Conservation (phyloP, 345 rosid genomes). For the Euphorbia tirucalli region DNA sequence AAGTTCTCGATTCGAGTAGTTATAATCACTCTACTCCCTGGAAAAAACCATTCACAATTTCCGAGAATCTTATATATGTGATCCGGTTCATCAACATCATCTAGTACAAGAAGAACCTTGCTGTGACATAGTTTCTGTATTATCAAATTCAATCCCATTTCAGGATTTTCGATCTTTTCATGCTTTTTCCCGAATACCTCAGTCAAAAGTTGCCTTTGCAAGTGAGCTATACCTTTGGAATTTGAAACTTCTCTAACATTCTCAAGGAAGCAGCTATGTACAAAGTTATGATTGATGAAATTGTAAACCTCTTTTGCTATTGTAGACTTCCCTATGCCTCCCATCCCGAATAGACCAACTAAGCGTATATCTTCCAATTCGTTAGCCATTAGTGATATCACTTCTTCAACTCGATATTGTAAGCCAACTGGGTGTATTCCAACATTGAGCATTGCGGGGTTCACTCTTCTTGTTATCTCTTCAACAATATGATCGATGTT, state of each 20-base stretch:
- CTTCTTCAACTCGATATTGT: not conserved
- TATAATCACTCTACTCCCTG: constrained; percentile 24
- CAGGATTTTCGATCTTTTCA: constrained; percentile 8
- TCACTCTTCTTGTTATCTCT: constrained; percentile 9
- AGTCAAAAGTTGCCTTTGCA: constrained; percentile 20
- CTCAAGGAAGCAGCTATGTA: constrained; percentile 20
- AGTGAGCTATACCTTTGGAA: constrained; percentile 8
- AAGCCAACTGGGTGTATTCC: constrained; percentile 12
- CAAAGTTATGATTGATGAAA: constrained; percentile 6
- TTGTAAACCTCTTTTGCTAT: constrained; percentile 19
- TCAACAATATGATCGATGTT: constrained; percentile 3
- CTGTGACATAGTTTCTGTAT: not conserved
- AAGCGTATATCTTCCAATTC: constrained; percentile 1
- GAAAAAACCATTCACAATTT: constrained; percentile 8
- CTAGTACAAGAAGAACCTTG: constrained; percentile 14
- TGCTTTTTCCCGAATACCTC: constrained; percentile 3
- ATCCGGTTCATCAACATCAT: constrained; percentile 11
- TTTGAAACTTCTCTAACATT: constrained; percentile 11
- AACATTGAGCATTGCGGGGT: not conserved
- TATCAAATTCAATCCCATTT: not conserved
- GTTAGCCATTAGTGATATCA: not conserved
- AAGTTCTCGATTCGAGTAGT: constrained; percentile 21
- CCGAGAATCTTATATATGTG: constrained; percentile 5
- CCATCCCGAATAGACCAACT: constrained; percentile 29
- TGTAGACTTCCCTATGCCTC: constrained; percentile 24